Conservation (phyloP, 2,329 filamentous ascomycete species). For the Pseudocercospora vitis region DNA sequence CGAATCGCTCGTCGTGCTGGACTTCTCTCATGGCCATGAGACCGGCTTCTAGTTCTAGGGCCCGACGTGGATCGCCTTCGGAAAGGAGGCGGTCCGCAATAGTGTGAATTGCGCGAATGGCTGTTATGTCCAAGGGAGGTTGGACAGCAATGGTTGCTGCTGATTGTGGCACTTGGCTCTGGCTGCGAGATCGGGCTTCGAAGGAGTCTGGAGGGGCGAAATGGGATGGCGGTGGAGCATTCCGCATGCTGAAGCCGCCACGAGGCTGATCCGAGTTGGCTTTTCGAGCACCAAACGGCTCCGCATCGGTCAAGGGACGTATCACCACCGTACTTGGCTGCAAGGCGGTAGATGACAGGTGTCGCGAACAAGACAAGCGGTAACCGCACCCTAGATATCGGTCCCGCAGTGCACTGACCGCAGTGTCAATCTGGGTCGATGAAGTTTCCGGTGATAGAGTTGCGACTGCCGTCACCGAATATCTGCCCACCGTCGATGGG, state of each 20-base stretch:
- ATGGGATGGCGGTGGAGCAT: slow-evolving; percentile 51
- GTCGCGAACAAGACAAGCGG: slow-evolving; percentile 75
- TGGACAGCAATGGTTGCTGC: slow-evolving; percentile 51
- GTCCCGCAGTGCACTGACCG: slow-evolving; percentile 76
- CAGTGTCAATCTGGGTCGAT: slow-evolving; percentile 76
- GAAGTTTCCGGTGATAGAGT: slow-evolving; percentile 78
- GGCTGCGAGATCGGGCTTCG: slow-evolving; percentile 38
- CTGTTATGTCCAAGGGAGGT: slow-evolving; percentile 73
- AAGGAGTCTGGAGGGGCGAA: slow-evolving; percentile 80
- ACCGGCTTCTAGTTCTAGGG: slow-evolving; percentile 84
- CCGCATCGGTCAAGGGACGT: slow-evolving; percentile 17
- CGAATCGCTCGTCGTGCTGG: slow-evolving; percentile 84
- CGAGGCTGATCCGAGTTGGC: slow-evolving; percentile 31
- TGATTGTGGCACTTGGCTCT: slow-evolving; percentile 8
- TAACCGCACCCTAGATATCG: slow-evolving; percentile 82
- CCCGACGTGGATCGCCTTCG: slow-evolving; percentile 51
- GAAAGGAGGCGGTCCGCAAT: slow-evolving; percentile 77
- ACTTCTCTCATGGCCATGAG: slow-evolving; percentile 85
- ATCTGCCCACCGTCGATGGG: slow-evolving; percentile 48
- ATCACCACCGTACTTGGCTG: slow-evolving; percentile 12
- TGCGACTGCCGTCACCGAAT: slow-evolving; percentile 74
- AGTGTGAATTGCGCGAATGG: slow-evolving; percentile 81
- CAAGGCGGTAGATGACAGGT: slow-evolving; percentile 65
- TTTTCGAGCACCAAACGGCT: slow-evolving; percentile 37
- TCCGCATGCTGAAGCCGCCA: slow-evolving; percentile 40